Conservation (phyloP, 345 rosid genomes). For the Syzygium oleosum region DNA sequence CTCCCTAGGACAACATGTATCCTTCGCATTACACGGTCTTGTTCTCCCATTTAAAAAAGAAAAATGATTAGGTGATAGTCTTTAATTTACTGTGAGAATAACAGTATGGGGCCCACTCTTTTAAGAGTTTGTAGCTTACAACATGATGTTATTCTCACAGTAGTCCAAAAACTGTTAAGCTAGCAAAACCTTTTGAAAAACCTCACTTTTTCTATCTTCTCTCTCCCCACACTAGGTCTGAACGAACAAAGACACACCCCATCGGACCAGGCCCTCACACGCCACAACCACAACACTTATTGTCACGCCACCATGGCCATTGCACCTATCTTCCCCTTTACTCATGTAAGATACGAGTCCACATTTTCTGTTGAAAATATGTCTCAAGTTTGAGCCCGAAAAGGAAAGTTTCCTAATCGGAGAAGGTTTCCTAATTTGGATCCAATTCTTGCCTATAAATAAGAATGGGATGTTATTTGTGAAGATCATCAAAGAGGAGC, state of each 20-base stretch:
- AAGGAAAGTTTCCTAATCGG: too few relatives aligned
- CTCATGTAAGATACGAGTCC: neutral
- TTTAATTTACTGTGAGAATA: too few relatives aligned
- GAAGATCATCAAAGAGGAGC: too few relatives aligned
- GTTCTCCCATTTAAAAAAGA: neutral
- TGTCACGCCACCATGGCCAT: neutral
- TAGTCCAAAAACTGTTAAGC: too few relatives aligned
- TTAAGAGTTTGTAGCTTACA: too few relatives aligned
- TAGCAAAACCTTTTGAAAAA: neutral
- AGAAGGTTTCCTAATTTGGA: too few relatives aligned
- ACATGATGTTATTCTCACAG: too few relatives aligned
- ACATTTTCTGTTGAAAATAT: neutral
- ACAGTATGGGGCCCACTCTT: too few relatives aligned
- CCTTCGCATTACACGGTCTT: neutral
- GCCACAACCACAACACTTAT: neutral
- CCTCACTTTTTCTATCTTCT: neutral
- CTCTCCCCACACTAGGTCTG: fast-evolving
- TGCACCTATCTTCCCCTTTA: neutral
- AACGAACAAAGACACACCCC: neutral
- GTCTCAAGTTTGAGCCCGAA: too few relatives aligned
- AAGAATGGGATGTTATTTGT: too few relatives aligned
- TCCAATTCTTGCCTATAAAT: too few relatives aligned
- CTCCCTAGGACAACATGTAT: neutral
- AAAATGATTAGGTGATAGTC: too few relatives aligned
- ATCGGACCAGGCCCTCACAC: neutral